A percentile compares a stretch with the other conserved stretches of the same genome.
Conservation (phyloP, 192 early-diverging fungal genomes). For the Linnemannia hyalina region DNA sequence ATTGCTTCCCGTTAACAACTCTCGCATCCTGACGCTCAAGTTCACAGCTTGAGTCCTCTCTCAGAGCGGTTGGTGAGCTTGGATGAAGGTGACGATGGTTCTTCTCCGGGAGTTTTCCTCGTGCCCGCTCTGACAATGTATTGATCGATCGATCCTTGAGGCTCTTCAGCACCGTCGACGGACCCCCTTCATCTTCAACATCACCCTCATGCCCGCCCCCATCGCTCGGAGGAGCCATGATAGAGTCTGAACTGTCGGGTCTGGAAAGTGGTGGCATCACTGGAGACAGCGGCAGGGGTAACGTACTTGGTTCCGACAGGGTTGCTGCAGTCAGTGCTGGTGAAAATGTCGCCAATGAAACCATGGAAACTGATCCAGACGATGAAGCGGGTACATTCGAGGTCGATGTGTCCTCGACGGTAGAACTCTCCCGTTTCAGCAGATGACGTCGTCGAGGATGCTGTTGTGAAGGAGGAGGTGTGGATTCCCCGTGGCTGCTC, state of each 20-base stretch:
- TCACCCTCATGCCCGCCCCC: constrained; percentile 43
- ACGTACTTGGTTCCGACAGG: not conserved
- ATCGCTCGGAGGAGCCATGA: constrained; percentile 18
- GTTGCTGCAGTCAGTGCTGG: not conserved
- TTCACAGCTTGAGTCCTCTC: constrained; percentile 22
- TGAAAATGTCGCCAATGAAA: not conserved
- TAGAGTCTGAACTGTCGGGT: constrained; percentile 22
- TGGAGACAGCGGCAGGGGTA: not conserved
- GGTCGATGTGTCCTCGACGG: not conserved
- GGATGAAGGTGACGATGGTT: not conserved
- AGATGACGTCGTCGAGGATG: not conserved
- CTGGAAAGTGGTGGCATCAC: constrained; percentile 8
- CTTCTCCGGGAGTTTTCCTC: constrained; percentile 75
- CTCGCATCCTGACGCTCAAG: not conserved
- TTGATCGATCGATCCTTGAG: constrained; percentile 23
- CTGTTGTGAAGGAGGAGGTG: not conserved
- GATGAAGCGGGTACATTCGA: not conserved
- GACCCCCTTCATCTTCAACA: constrained; percentile 37
- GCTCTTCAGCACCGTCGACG: constrained; percentile 7
- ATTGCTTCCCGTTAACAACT: not conserved
- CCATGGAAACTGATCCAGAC: not conserved
- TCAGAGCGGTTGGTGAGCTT: not conserved
- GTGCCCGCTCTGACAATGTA: constrained; percentile 82
- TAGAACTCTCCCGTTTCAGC: not conserved
- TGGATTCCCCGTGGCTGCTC: not conserved